Percentiles rank a stretch among this genome's conserved stretches.
Evolutionary conservation across 1,139 yeast species (phyloP).

Genomic region (Candida albicans): DNA sequence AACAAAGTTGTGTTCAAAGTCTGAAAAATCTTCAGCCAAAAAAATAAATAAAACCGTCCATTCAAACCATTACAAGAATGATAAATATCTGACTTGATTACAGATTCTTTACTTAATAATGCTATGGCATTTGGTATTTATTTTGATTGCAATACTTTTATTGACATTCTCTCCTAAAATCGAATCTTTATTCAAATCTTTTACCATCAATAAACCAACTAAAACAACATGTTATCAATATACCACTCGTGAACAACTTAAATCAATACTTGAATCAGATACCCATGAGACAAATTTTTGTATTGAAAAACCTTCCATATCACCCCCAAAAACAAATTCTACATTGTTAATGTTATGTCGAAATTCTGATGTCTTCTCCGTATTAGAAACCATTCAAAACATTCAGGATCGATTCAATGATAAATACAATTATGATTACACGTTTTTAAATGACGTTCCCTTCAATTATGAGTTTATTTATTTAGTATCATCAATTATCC

Average conservation of each 20-base stretch:
- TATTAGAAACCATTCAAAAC: conserved; percentile 59
- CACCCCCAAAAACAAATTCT: conserved; percentile 35
- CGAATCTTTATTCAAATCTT: neutral
- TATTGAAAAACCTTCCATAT: conserved; percentile 5
- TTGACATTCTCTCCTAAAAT: conserved; percentile 1
- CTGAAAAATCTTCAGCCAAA: neutral
- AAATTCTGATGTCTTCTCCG: conserved; percentile 60
- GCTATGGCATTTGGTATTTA: conserved; percentile 2
- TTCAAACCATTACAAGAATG: neutral
- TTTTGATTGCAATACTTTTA: conserved; percentile 2
- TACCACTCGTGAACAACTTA: conserved; percentile 2
- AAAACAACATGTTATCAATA: conserved; percentile 2
- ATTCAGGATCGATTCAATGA: conserved; percentile 74
- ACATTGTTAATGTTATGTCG: conserved; percentile 75
- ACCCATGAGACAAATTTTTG: conserved; percentile 5
- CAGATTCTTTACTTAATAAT: neutral
- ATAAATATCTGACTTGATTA: too few relatives aligned
- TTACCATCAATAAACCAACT: neutral
- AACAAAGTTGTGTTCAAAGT: neutral
- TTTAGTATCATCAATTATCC: conserved; percentile 21
- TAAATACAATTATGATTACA: conserved; percentile 42
- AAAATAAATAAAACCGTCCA: neutral
- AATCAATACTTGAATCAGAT: conserved; percentile 1
- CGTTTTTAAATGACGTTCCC: conserved; percentile 35
- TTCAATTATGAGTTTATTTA: conserved; percentile 28